phyloP scores from a whole-genome alignment of 176 grass and related monocot species.

The Oryza rufipogon region DNA sequence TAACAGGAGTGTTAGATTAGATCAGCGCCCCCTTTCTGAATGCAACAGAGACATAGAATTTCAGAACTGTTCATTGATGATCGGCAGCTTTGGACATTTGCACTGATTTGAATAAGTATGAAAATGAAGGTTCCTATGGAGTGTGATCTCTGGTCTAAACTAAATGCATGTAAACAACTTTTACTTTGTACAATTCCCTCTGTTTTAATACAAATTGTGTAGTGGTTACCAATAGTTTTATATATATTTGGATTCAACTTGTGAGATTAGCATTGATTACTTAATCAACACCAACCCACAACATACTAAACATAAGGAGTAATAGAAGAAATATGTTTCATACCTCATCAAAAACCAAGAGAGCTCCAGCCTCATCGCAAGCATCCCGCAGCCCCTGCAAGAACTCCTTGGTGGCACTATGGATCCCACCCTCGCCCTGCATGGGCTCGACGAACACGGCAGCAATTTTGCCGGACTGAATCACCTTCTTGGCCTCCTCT shows the following conservation, averaged over 20 bases:
- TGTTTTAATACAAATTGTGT: not conserved
- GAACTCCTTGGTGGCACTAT: slow-evolving; percentile 80
- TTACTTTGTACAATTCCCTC: no score
- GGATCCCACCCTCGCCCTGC: slow-evolving; percentile 89
- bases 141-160: no score
- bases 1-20: not conserved
- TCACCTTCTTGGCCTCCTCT: slow-evolving; percentile 52
- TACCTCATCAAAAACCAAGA: slow-evolving; percentile 97
- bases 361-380: slow-evolving; percentile 69
- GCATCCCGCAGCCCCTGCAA: slow-evolving; percentile 60
- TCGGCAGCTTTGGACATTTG: not conserved
- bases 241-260: no score
- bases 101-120: not conserved
- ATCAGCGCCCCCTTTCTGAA: not conserved
- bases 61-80: not conserved
- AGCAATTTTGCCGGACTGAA: slow-evolving; percentile 62
- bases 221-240: not conserved
- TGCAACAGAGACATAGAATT: not conserved
- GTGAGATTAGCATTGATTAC: not conserved
- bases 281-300: not conserved
- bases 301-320: not conserved
- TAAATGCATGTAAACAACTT: no score
- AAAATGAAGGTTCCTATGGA: not conserved
- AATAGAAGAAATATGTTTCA: not conserved
- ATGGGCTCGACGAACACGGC: slow-evolving; percentile 89